Conservation (phyloP, 164 flowering plant genomes). For the Vitis amurensis region DNA sequence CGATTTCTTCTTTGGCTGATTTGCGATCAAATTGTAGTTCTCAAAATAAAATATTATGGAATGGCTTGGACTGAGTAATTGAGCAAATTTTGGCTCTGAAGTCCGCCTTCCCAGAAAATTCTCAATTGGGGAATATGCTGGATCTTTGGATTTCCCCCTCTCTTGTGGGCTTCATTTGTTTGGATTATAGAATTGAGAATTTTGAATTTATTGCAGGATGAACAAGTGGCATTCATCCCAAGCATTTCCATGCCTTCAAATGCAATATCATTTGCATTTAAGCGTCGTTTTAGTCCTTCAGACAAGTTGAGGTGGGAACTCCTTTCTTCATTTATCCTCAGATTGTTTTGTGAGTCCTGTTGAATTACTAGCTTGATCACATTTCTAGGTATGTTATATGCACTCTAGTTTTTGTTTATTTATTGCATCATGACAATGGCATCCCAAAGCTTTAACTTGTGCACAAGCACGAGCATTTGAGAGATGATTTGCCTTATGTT, state of each 20-base stretch:
- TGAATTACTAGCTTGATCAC: background rate
- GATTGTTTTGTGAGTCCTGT: background rate
- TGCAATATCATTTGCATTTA: constrained; percentile 82
- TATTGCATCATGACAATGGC: too few relatives aligned
- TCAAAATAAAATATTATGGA: background rate
- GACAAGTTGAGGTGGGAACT: constrained; percentile 81
- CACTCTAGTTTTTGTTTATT: background rate
- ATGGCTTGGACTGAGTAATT: background rate
- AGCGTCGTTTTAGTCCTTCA: constrained; percentile 73
- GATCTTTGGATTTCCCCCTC: background rate
- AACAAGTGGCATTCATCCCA: constrained; percentile 77
- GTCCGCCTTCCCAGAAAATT: background rate
- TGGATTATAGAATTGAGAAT: constrained; percentile 8
- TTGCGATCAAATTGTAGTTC: background rate
- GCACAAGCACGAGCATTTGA: too few relatives aligned
- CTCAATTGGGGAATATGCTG: background rate
- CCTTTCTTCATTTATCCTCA: constrained; percentile 3
- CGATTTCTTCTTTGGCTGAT: background rate
- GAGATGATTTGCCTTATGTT: too few relatives aligned
- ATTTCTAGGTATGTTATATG: background rate
- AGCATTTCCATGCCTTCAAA: constrained; percentile 83
- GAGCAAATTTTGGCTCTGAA: background rate
- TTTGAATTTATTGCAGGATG: constrained; percentile 60
- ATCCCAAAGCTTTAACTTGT: too few relatives aligned
- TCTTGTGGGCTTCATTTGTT: background rate